Conservation (phyloP, 768 basidiomycete genomes). For the Rubroboletus satanas region DNA sequence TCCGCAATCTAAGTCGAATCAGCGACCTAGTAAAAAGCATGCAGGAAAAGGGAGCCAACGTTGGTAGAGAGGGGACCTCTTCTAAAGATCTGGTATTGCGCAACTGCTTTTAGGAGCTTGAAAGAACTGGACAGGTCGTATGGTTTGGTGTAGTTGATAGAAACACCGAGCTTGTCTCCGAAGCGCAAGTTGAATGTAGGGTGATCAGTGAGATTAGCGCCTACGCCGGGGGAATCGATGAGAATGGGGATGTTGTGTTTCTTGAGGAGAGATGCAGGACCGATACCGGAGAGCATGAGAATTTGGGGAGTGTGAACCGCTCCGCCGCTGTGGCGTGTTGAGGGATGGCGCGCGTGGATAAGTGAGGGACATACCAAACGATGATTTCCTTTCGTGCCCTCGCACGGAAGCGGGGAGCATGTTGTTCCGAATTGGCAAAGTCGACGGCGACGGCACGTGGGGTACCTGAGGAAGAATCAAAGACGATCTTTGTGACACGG, state of each 20-base stretch:
- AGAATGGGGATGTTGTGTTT: constrained; percentile 52
- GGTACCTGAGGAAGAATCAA: constrained; percentile 38
- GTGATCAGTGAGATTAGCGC: constrained; percentile 71
- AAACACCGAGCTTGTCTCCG: constrained; percentile 46
- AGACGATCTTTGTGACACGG: constrained; percentile 54
- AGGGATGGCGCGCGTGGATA: not conserved
- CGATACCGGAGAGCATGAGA: constrained; percentile 73
- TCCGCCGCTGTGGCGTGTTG: constrained; percentile 43
- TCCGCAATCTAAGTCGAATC: constrained; percentile 25
- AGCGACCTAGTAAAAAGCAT: not conserved
- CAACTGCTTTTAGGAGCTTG: constrained; percentile 32
- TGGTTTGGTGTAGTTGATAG: constrained; percentile 38
- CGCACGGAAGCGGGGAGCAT: constrained; percentile 36
- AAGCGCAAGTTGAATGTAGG: constrained; percentile 48
- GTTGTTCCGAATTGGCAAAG: constrained; percentile 38
- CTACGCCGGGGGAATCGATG: constrained; percentile 69
- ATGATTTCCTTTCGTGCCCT: constrained; percentile 58
- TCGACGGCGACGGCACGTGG: constrained; percentile 60
- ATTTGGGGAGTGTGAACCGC: constrained; percentile 65
- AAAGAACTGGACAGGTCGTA: constrained; percentile 14
- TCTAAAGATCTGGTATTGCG: constrained; percentile 42
- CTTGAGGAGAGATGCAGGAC: constrained; percentile 56
- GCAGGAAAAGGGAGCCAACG: constrained; percentile 30
- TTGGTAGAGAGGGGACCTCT: constrained; percentile 53
- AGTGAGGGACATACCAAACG: constrained; percentile 43